These are phyloP conservation scores for Ganoderma multipileum DNA, from an alignment of 1,284 basidiomycete species.

Conservation along the genomic window DNA sequence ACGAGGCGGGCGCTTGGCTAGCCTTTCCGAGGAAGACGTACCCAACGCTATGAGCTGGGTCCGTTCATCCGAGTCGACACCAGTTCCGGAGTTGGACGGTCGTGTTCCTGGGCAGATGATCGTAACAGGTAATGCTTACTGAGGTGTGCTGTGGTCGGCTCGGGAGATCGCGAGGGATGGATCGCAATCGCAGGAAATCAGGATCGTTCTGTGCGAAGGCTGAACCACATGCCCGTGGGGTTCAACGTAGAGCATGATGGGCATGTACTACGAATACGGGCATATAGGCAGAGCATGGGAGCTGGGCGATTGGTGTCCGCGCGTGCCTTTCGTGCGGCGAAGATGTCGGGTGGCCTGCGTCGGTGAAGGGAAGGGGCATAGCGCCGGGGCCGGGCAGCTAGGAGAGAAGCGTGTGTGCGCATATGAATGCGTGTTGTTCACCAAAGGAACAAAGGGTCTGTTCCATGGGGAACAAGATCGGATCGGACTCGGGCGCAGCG, in stretches of 20 bases:
- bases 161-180: not conserved
- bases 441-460: not conserved
- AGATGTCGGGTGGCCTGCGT: not conserved
- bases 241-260: not conserved
- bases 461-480: not conserved
- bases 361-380: not conserved
- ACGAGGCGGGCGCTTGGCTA: not conserved
- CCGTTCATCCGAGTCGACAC: not conserved
- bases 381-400: not conserved
- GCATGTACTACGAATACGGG: not conserved
- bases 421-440: not conserved
- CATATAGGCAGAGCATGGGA: not conserved
- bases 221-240: not conserved
- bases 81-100: not conserved
- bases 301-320: not conserved
- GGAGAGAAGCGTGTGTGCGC: not conserved
- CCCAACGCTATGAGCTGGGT: not conserved
- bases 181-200: not conserved
- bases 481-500: not conserved
- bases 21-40: not conserved
- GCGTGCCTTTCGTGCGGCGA: not conserved
- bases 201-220: not conserved
- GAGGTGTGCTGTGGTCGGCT: not conserved
- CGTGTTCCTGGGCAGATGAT: not conserved
- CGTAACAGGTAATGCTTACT: not conserved